These are phyloP conservation scores for Wickerhamomyces bovis DNA, from an alignment of 805 yeast genomes.

Conservation along the genomic window DNA sequence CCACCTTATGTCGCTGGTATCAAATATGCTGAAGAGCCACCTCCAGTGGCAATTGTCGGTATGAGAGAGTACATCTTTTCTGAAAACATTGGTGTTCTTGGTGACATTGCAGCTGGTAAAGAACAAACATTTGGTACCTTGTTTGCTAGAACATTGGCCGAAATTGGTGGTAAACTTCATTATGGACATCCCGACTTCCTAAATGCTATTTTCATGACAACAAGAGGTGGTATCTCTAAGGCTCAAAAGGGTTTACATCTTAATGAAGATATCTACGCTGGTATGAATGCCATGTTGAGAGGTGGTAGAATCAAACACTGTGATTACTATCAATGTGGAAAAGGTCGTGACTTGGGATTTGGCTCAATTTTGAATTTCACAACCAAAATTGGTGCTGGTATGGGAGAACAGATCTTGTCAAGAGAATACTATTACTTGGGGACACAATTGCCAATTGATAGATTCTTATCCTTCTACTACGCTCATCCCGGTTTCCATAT, in stretches of 20 bases:
- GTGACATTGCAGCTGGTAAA: slow-evolving; percentile 96
- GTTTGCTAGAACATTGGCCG: slow-evolving; percentile 89
- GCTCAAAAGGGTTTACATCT: slow-evolving; percentile 91
- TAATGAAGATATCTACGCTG: slow-evolving; percentile 95
- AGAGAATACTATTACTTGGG: slow-evolving; percentile 91
- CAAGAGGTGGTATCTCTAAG: slow-evolving; percentile 92
- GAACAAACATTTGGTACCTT: slow-evolving; percentile 96
- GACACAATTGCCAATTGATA: slow-evolving; percentile 79
- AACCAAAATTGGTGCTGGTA: slow-evolving; percentile 94
- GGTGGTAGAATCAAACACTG: slow-evolving; percentile 95
- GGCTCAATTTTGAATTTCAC: slow-evolving; percentile 90
- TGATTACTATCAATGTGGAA: slow-evolving; percentile 94
- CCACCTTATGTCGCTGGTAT: slow-evolving; percentile 59
- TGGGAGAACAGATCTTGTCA: slow-evolving; percentile 94
- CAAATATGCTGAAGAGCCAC: slow-evolving; percentile 28
- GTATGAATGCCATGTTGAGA: slow-evolving; percentile 81
- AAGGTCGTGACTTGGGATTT: slow-evolving; percentile 93
- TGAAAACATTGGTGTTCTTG: slow-evolving; percentile 86
- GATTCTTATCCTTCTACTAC: slow-evolving; percentile 88
- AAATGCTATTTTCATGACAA: slow-evolving; percentile 86
- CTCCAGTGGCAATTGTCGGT: slow-evolving; percentile 87
- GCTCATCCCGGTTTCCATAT: slow-evolving; percentile 97
- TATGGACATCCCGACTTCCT: slow-evolving; percentile 97
- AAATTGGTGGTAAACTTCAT: slow-evolving; percentile 90
- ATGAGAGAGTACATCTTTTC: slow-evolving; percentile 94